These are phyloP conservation scores for Colletotrichum destructivum DNA, from an alignment of 2,329 filamentous ascomycete genomes.

Conservation along the genomic window DNA sequence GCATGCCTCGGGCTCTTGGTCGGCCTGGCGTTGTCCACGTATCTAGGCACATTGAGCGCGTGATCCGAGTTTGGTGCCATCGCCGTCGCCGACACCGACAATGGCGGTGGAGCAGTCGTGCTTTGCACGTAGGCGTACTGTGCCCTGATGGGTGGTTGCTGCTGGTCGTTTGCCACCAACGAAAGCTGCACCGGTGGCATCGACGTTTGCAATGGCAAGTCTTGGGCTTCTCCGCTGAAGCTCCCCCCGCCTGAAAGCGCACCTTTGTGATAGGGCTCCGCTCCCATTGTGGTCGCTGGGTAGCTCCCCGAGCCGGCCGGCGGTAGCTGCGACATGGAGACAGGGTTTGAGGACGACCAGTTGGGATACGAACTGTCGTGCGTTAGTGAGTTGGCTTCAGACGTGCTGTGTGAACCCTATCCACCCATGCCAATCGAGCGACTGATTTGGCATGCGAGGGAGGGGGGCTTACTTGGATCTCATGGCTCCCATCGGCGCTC, in stretches of 20 bases:
- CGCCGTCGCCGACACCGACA: conserved; percentile 60
- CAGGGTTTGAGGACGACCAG: conserved; percentile 65
- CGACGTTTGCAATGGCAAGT: conserved; percentile 67
- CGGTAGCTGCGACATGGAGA: conserved; percentile 65
- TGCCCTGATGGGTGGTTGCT: conserved; percentile 63
- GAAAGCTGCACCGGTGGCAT: conserved; percentile 70
- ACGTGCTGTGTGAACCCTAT: conserved; percentile 9
- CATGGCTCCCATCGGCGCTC: conserved; percentile 67
- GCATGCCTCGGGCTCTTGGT: conserved; percentile 70
- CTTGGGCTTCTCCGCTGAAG: conserved; percentile 67
- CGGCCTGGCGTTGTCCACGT: conserved; percentile 70
- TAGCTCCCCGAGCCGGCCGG: conserved; percentile 63
- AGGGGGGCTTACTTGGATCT: conserved; percentile 69
- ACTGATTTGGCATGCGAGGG: conserved; percentile 1
- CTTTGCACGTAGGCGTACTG: conserved; percentile 70
- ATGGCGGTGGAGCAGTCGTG: conserved; percentile 65
- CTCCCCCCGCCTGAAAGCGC: conserved; percentile 63
- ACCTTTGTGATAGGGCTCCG: conserved; percentile 68
- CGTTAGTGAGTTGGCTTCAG: conserved; percentile 5
- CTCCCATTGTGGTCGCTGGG: conserved; percentile 65
- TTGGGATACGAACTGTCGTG: conserved; percentile 68
- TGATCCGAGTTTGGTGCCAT: conserved; percentile 55
- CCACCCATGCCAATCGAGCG: conserved; percentile 2
- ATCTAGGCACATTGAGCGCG: conserved; percentile 68
- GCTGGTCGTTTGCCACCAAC: conserved; percentile 64